A percentile compares a stretch with the other conserved stretches of the same genome.
These are phyloP conservation scores for Pseudozyma flocculosa DNA, from an alignment of 1,284 basidiomycete genomes.

Conservation along the genomic window DNA sequence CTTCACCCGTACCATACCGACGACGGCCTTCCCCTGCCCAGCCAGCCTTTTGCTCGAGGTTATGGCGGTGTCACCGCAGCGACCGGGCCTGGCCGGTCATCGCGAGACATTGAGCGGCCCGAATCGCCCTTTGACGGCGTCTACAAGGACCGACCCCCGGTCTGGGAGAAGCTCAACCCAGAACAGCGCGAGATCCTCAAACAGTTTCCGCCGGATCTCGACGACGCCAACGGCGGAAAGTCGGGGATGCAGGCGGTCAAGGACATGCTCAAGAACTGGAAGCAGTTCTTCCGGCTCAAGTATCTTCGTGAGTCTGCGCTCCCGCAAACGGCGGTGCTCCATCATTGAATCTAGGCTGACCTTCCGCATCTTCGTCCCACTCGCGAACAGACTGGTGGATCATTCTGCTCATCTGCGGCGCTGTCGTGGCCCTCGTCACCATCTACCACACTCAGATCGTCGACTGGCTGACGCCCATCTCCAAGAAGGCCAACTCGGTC, in stretches of 20 bases:
- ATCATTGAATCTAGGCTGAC: too few species aligned
- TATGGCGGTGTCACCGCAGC: constrained; percentile 2
- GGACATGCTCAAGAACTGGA: constrained; percentile 34
- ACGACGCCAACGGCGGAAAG: constrained; percentile 35
- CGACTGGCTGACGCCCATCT: constrained; percentile 67
- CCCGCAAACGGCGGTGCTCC: too few species aligned
- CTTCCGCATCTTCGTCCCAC: too few species aligned
- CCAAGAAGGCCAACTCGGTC: constrained; percentile 66
- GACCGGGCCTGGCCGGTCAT: constrained; percentile 12
- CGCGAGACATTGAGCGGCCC: constrained; percentile 13
- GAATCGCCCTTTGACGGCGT: constrained; percentile 27
- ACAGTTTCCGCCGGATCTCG: constrained; percentile 48
- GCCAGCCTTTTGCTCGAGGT: not conserved
- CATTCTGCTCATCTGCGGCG: constrained; percentile 56
- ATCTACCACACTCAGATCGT: constrained; percentile 72
- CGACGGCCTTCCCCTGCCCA: constrained; percentile 3
- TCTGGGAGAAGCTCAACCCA: constrained; percentile 27
- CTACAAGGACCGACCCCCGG: constrained; percentile 23
- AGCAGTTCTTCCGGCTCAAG: constrained; percentile 30
- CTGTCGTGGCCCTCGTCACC: constrained; percentile 66
- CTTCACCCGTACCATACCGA: constrained; percentile 2
- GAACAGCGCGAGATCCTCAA: constrained; percentile 44
- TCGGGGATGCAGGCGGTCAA: constrained; percentile 18
- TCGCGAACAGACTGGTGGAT: constrained; percentile 66
- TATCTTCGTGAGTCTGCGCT: constrained; percentile 39